Evolutionary conservation across 2,329 filamentous ascomycete genomes (phyloP).

Genomic region (Stachybotrys chlorohalonatus): DNA sequence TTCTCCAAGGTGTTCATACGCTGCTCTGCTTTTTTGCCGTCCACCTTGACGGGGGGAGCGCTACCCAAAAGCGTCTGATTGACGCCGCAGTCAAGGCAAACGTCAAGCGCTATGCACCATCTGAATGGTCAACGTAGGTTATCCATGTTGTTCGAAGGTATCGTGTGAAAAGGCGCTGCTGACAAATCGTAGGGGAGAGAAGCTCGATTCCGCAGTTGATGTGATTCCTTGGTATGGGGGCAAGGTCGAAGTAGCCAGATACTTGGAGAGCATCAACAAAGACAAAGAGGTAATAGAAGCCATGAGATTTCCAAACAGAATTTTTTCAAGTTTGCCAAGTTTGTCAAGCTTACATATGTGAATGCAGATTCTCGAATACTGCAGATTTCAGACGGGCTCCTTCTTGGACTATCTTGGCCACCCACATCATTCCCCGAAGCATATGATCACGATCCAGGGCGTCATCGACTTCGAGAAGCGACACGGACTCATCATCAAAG

Average conservation of each 20-base stretch:
- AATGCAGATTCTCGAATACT: constrained; percentile 41
- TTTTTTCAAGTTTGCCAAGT: background rate
- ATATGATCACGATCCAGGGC: constrained; percentile 27
- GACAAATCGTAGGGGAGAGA: constrained; percentile 1
- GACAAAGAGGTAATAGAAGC: constrained; percentile 22
- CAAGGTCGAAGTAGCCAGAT: constrained; percentile 38
- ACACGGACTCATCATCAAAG: constrained; percentile 31
- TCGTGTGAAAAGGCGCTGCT: background rate
- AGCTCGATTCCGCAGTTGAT: constrained; percentile 9
- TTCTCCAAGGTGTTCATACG: constrained; percentile 36
- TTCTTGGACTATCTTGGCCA: constrained; percentile 44
- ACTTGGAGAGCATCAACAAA: constrained; percentile 41
- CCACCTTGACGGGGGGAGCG: constrained; percentile 21
- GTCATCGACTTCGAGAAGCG: constrained; percentile 26
- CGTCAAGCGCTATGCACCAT: constrained; percentile 52
- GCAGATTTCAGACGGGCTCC: constrained; percentile 42
- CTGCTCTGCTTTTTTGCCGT: constrained; percentile 38
- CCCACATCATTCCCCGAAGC: constrained; percentile 33
- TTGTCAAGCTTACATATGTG: background rate
- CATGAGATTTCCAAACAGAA: no score
- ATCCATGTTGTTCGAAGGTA: no score
- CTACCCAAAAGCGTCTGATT: constrained; percentile 44
- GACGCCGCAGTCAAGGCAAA: constrained; percentile 50
- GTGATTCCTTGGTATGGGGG: constrained; percentile 38
- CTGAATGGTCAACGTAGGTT: constrained; percentile 39